Conservation (phyloP, 169 alveolate genomes). For the Babesia sp. region DNA sequence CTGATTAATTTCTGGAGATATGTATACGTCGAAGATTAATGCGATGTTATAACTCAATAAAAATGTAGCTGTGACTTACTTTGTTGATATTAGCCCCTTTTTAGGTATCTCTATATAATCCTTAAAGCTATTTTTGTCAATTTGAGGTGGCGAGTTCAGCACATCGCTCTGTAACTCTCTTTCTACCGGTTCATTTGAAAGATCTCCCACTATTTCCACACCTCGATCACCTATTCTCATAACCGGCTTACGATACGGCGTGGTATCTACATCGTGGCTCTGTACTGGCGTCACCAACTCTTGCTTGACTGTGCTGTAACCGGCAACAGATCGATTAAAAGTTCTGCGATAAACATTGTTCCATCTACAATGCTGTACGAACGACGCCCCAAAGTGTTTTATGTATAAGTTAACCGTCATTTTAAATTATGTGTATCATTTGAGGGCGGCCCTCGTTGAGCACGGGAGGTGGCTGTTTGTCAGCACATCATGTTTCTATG, state of each 20-base stretch:
- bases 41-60: background rate
- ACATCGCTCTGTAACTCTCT: slow-evolving; percentile 1
- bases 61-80: background rate
- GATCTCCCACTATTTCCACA: slow-evolving; percentile 10
- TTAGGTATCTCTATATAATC: slow-evolving; percentile 47
- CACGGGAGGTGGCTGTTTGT: no score
- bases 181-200: background rate
- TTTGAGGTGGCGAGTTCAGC: slow-evolving; percentile 10
- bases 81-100: background rate
- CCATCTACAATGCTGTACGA: background rate
- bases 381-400: background rate
- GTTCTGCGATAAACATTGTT: background rate
- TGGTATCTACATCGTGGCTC: background rate
- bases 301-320: background rate
- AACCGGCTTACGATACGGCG: background rate
- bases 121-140: slow-evolving; percentile 39
- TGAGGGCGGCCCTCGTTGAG: no score
- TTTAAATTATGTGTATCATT: no score
- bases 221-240: slow-evolving; percentile 5
- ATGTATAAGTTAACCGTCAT: background rate
- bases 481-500: no score
- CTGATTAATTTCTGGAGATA: no score
- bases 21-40: no score
- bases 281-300: background rate
- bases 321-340: background rate